phyloP scores from a whole-genome alignment of 1,139 yeast genomes.

The Candida pseudocylindracea region DNA sequence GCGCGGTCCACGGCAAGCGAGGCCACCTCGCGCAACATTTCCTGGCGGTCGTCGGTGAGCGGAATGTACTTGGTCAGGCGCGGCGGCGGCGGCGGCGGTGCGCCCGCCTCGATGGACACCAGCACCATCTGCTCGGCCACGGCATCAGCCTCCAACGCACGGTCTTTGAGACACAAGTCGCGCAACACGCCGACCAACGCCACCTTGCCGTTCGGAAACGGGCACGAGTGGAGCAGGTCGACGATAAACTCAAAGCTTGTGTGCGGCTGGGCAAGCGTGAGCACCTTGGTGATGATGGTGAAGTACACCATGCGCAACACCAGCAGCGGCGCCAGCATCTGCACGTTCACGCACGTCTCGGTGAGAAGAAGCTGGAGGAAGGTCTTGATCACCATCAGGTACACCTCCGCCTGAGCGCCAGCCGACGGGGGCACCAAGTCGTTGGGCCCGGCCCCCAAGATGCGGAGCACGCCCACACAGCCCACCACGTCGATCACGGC shows the following conservation, averaged over 20 bases:
- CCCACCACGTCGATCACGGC: too few relatives aligned
- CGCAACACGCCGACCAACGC: constrained; percentile 46
- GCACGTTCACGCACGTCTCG: constrained; percentile 5
- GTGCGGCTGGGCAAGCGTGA: constrained; percentile 33
- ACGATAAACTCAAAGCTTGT: constrained; percentile 34
- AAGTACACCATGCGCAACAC: constrained; percentile 11
- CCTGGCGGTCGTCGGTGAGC: constrained; percentile 14
- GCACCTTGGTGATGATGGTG: constrained; percentile 29
- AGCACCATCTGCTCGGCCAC: not conserved
- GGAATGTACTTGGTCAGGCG: constrained; percentile 11
- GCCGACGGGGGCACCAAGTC: not conserved
- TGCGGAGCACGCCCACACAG: too few relatives aligned
- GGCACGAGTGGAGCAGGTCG: constrained; percentile 50
- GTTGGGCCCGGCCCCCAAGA: not conserved
- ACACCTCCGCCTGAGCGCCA: constrained; percentile 6
- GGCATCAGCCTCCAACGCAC: constrained; percentile 1
- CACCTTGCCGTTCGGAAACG: constrained; percentile 35
- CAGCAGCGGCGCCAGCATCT: constrained; percentile 1
- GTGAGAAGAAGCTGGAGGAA: constrained; percentile 15
- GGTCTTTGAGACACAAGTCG: constrained; percentile 24
- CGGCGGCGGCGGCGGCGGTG: constrained; percentile 8
- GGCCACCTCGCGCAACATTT: constrained; percentile 1
- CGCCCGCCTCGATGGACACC: not conserved
- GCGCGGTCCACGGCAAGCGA: constrained; percentile 5
- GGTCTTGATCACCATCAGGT: constrained; percentile 4